Conservation (phyloP, 768 basidiomycete species). For the Leucocoprinus birnbaumii region DNA sequence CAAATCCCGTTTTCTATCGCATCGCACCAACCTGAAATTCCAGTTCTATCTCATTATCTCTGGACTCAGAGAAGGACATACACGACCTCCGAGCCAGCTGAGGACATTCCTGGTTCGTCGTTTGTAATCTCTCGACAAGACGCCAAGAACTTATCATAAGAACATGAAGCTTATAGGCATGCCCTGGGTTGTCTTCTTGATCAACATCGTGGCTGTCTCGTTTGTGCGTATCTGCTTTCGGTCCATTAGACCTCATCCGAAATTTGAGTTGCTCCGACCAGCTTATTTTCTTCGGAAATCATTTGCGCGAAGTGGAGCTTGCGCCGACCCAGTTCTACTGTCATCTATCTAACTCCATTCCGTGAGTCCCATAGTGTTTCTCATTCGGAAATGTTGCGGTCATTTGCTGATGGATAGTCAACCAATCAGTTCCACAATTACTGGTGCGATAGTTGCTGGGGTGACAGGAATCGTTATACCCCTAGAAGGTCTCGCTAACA, state of each 20-base stretch:
- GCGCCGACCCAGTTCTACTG: no score
- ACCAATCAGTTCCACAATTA: not conserved
- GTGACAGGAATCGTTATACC: constrained; percentile 1
- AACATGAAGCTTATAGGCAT: not conserved
- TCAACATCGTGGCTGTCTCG: not conserved
- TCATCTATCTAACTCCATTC: no score
- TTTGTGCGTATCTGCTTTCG: no score
- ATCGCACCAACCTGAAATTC: no score
- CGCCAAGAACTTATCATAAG: not conserved
- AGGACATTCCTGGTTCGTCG: not conserved
- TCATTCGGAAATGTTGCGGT: no score
- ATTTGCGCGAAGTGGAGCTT: no score
- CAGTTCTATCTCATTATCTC: not conserved
- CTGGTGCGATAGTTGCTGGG: not conserved
- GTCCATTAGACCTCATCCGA: no score
- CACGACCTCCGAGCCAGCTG: not conserved
- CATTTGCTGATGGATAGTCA: no score
- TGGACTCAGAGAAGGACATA: not conserved
- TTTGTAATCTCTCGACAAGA: not conserved
- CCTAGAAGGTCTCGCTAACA: constrained; percentile 1
- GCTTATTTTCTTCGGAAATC: no score
- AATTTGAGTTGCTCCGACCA: no score
- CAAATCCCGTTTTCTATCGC: no score
- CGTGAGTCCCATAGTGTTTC: no score
- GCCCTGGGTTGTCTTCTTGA: not conserved